Evolutionary conservation across 768 basidiomycete species (phyloP), one percentile per base, ranked within the genome.

Genomic region (Amanita muscaria): DNA sequence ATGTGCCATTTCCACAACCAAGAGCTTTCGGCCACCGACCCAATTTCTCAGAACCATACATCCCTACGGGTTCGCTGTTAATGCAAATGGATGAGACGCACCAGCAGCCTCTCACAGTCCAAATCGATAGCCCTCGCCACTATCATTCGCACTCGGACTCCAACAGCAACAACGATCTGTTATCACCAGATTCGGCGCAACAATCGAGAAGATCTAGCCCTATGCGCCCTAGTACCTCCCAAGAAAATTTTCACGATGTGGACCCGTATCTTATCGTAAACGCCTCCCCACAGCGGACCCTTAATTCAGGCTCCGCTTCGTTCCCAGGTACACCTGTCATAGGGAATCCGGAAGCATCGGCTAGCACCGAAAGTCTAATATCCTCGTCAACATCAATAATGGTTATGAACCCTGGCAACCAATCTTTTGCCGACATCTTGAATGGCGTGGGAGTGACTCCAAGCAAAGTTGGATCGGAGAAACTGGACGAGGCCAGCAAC

Each of bases 391-490:
- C 42, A 6, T 46, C 44, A 16, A 31, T 46, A 3, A 16, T 46
- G 44, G 21, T 39, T 2, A 39, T 46, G 36, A 39, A 32, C 12
- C 3, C 36, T 12, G 6, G 9, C 2, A 37, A 3, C 7, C 21
- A 45, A 8, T 16, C 27, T 3, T 39, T 46, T 18, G 15, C 3
- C 6, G 22, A 34, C 27, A 9, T 35, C 14, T 39, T 29, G 5
- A 38, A 24, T 8, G 19, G 16, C 11, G 8, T 16, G 4, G 25
- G 15, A 18, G 6, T 25, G 6, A 30, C 27, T 4, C 44, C 44
- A 23, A 18, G 44, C 18, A 46, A 46, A 15, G 44, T 46, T 11
- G 44, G 44, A 10, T 46, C 44, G 3, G 29, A 38, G 3, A 46
- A 46, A 25, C 23, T 46, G 5, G 36, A 46, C 15, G 37, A 38